Base-by-base conservation (phyloP, 1,139 yeast genomes). In the Candida labiduridarum region DNA sequence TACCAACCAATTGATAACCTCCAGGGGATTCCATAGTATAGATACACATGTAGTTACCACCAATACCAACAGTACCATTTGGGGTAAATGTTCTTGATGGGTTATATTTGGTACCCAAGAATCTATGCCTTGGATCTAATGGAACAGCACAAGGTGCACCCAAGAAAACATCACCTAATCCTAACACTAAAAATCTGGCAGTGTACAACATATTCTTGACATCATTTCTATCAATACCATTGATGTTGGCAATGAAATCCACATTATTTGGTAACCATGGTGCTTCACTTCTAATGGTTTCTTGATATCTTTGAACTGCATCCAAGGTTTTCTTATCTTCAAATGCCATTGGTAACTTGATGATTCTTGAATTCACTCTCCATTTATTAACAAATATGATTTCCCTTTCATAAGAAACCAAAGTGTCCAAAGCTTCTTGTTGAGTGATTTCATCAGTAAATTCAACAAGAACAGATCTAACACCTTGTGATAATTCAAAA, bases 71-170 rank as follows among this genome's bases (percentile, higher is more conserved):
- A 36, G 95, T 88, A 59, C 98, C 99, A 64, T 90, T 89, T 41
- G 97, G 97, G 3, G 99, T 94, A 74, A 79, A 90, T 1, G 97
- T 90, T 76, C 99, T 84, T 15, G 97, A 89, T 29, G 99, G 99
- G 63, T 94, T 94, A 71, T 94, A 94, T 71, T 94, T 94, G 39
- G 97, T 82, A 48, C 98, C 98, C 54, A 92, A 74, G 54, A 90
- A 79, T 64, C 98, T 82, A 60, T 92, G 97, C 63, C 98, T 85
- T 52, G 99, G 98, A 67, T 94, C 98, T 60, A 94, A 80, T 38
- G 99, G 98, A 56, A 92, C 96, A 1, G 98, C 98, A 78, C 98
- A 92, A 43, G 98, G 98, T 1, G 98, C 97, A 43, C 98, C 98
- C 59, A 94, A 79, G 74, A 91, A 94, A 38, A 94, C 99, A 71